Conservation (phyloP, 495 filamentous ascomycete genomes). For the Penicillium pancosmium region DNA sequence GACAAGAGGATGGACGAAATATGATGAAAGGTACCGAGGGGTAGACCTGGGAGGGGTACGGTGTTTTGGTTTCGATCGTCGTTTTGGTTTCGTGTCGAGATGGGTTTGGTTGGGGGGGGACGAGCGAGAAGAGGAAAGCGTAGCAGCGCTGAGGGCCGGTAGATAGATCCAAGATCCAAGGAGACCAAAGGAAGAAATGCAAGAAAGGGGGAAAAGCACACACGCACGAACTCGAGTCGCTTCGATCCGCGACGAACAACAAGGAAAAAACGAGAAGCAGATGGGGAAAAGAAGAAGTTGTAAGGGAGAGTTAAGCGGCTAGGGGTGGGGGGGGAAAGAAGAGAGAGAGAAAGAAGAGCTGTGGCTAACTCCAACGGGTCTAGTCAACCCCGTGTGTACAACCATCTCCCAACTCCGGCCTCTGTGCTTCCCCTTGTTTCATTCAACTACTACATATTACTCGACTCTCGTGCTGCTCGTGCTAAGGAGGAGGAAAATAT, state of each 20-base stretch:
- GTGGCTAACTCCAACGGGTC: slow-evolving; percentile 31
- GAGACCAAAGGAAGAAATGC: slow-evolving; percentile 4
- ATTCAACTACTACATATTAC: background rate
- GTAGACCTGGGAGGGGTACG: background rate
- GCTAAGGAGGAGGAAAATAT: too few relatives aligned
- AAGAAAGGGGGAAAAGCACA: slow-evolving; percentile 11
- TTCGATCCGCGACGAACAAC: slow-evolving; percentile 15
- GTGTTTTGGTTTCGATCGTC: slow-evolving; percentile 9
- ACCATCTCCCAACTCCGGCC: slow-evolving; percentile 18
- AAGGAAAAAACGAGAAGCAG: slow-evolving; percentile 18
- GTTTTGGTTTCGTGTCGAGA: slow-evolving; percentile 6
- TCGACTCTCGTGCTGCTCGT: background rate
- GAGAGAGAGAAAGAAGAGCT: background rate
- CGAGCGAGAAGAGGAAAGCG: slow-evolving; percentile 3
- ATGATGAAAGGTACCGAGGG: background rate
- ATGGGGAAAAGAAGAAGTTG: slow-evolving; percentile 20
- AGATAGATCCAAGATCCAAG: slow-evolving; percentile 7
- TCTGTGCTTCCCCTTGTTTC: slow-evolving; percentile 10
- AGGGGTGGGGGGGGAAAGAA: slow-evolving; percentile 31
- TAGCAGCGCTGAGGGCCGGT: slow-evolving; percentile 7
- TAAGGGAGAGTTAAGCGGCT: slow-evolving; percentile 38
- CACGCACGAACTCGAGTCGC: slow-evolving; percentile 10
- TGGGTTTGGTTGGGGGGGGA: slow-evolving; percentile 19
- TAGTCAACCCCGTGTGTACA: slow-evolving; percentile 31
- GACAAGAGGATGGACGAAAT: background rate